phyloP scores from a whole-genome alignment of 768 basidiomycete genomes.

The Zangia roseola region DNA sequence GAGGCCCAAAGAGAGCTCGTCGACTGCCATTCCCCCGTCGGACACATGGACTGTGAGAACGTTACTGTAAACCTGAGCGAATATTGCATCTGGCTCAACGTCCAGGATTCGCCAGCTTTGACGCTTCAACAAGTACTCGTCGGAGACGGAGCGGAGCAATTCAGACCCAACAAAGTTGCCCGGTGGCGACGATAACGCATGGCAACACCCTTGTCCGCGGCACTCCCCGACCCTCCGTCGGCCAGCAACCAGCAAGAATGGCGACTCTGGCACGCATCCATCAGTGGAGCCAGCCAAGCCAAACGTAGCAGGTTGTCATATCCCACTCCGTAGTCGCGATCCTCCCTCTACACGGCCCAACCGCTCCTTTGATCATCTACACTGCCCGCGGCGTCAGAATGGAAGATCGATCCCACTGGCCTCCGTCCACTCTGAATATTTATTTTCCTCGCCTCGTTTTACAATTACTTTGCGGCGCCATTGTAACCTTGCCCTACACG shows the following conservation, averaged over 20 bases:
- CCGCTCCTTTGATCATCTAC: constrained; percentile 5
- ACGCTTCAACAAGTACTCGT: too few relatives aligned
- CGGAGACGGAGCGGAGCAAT: background rate
- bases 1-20: too few relatives aligned
- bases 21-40: constrained; percentile 17
- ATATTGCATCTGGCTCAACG: background rate
- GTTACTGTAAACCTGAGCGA: background rate
- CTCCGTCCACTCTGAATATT: background rate
- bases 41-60: too few relatives aligned
- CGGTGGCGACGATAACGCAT: constrained; percentile 5
- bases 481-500: background rate
- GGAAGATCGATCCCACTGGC: constrained; percentile 13
- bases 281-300: too few relatives aligned
- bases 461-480: too few relatives aligned
- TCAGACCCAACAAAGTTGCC: background rate
- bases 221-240: background rate
- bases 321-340: too few relatives aligned
- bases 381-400: constrained; percentile 10
- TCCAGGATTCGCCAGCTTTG: constrained; percentile 13
- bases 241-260: too few relatives aligned
- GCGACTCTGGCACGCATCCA: too few relatives aligned
- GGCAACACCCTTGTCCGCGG: constrained; percentile 17
- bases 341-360: background rate
- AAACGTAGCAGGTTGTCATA: too few relatives aligned
- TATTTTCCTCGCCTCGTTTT: background rate